A percentile compares a stretch with the other conserved stretches of the same genome.
Evolutionary conservation across 208 protist species (phyloP).

Genomic region (Herpetomonas muscarum): DNA sequence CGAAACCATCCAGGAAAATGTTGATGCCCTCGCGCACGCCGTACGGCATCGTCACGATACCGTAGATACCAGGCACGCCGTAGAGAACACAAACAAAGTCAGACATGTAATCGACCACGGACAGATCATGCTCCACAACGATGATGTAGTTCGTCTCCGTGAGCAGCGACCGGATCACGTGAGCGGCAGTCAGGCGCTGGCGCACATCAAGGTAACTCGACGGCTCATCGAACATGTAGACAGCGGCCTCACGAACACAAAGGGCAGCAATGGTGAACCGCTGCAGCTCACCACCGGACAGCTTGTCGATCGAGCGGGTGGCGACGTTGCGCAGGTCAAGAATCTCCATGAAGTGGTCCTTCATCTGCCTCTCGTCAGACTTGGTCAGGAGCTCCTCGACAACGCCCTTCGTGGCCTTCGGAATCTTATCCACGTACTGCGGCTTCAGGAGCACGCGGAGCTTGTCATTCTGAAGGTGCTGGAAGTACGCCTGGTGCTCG

Average conservation of each 20-base stretch:
- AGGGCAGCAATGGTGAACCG: slow-evolving; percentile 98
- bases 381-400: slow-evolving; percentile 92
- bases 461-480: slow-evolving; percentile 97
- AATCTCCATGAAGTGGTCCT: slow-evolving; percentile 76
- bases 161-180: slow-evolving; percentile 95
- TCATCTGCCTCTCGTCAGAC: slow-evolving; percentile 87
- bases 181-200: slow-evolving; percentile 98
- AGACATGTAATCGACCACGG: slow-evolving; percentile 99
- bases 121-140: slow-evolving; percentile 99
- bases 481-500: slow-evolving; percentile 99
- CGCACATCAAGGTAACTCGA: slow-evolving; percentile 99
- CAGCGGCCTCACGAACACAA: slow-evolving; percentile 85
- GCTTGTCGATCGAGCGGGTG: slow-evolving; percentile 92
- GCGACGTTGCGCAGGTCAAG: slow-evolving; percentile 94
- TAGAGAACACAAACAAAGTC: slow-evolving; percentile 99
- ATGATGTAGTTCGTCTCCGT: slow-evolving; percentile 96
- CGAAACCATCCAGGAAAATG: slow-evolving; percentile 99
- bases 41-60: slow-evolving; percentile 99
- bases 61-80: slow-evolving; percentile 99
- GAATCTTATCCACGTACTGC: slow-evolving; percentile 99
- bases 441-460: slow-evolving; percentile 98
- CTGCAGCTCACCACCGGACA: slow-evolving; percentile 99
- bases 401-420: slow-evolving; percentile 94
- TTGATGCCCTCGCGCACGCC: slow-evolving; percentile 99
- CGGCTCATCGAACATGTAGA: slow-evolving; percentile 99